Evolutionary conservation across 78 protist species (phyloP), one percentile per base, ranked within the genome.

Genomic region (Planoprotostelium fungivorum): DNA sequence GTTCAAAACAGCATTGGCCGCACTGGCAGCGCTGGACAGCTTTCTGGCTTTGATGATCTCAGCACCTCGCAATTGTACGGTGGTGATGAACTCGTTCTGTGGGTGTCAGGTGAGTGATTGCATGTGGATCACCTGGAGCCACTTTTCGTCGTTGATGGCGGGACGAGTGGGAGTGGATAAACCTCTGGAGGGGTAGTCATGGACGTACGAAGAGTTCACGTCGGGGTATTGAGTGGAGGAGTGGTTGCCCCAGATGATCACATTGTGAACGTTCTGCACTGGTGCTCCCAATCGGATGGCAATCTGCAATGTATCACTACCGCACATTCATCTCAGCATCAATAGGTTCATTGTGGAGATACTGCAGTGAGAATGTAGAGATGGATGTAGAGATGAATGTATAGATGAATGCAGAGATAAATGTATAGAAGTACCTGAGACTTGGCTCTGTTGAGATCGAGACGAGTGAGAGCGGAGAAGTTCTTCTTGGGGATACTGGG

Each of bases 191-290:
- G 93, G 94, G 38, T 37, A 94, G 28, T 94, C 63, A 9, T 38
- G n/a, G 38, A 90, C 87, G 36, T 38, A 84, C n/a, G 92, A 93
- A 63, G 89, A 94, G 31, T 1, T 38, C 16, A 92, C 95, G 84
- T 97, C 98, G 38, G 96, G 96, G 84, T 90, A 93, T 88, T 94
- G 96, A n/a, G 96, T 89, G 9, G 89, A 63, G 31, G 96, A 94
- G 93, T 98, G 99, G 88, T 98, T 98, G 91, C 99, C 99, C 98
- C 98, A 98, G 92, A 98, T 96, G 35, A 88, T 36, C 23, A 96
- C 97, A 94, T 94, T 92, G 38, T 37, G 25, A 28, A 97, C 97
- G n/a, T 85, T 38, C 29, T 1, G 35, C 28, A 90, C 90, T 31
- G 73, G 29, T 23, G 84, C 96, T 36, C 95, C 96, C 38, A 86